Percentiles rank a stretch among this genome's conserved stretches.
phyloP scores from a whole-genome alignment of 805 yeast species.

The Yarrowia osloensis region DNA sequence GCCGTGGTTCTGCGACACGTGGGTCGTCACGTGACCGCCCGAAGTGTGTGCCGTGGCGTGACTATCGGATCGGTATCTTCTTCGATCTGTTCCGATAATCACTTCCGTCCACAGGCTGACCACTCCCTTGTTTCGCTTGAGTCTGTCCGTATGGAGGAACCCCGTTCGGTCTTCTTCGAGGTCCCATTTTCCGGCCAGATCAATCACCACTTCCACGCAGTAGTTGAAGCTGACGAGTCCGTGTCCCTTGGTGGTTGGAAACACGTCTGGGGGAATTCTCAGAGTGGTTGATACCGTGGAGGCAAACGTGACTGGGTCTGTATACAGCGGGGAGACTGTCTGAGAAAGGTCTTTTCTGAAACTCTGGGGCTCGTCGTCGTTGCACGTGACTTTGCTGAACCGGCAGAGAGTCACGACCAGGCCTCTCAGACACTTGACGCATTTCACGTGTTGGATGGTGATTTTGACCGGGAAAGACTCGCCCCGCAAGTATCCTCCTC shows the following conservation, averaged over 20 bases:
- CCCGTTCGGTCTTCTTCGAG: conserved; percentile 37
- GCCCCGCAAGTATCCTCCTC: conserved; percentile 75
- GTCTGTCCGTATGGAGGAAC: conserved; percentile 62
- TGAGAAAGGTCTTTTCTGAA: conserved; percentile 85
- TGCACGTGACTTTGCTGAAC: conserved; percentile 58
- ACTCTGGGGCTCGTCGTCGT: conserved; percentile 48
- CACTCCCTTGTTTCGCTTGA: conserved; percentile 74
- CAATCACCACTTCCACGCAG: conserved; percentile 79
- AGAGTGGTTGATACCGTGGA: conserved; percentile 63
- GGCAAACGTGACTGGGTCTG: conserved; percentile 65
- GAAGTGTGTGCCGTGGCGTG: neutral
- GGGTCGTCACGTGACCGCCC: neutral
- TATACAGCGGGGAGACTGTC: conserved; percentile 69
- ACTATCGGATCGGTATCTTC: conserved; percentile 35
- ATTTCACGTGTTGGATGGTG: conserved; percentile 66
- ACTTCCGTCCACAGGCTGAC: conserved; percentile 80
- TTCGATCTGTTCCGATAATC: conserved; percentile 74
- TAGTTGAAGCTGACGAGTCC: conserved; percentile 78
- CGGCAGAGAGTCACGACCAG: conserved; percentile 77
- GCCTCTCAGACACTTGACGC: conserved; percentile 68
- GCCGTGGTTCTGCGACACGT: neutral
- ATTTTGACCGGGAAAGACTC: conserved; percentile 75
- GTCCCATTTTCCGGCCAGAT: conserved; percentile 63
- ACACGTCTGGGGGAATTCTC: conserved; percentile 78
- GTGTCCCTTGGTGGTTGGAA: conserved; percentile 77